phyloP scores from a whole-genome alignment of 192 early-diverging fungal genomes.

The Umbelopsis isabellina region DNA sequence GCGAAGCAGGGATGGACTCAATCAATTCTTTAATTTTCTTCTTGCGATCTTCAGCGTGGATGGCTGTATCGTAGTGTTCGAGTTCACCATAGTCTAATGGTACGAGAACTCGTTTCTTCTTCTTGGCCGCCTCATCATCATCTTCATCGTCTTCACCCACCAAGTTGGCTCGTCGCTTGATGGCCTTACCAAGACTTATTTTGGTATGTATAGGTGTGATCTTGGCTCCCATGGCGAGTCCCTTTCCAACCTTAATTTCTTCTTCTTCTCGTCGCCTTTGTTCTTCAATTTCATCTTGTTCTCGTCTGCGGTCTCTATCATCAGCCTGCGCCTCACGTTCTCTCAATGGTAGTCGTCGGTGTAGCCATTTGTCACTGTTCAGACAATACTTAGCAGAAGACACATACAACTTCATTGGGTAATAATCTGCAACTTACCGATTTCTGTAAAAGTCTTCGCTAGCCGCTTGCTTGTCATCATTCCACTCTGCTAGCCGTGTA shows the following conservation, averaged over 20 bases:
- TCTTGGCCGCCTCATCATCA: constrained; percentile 54
- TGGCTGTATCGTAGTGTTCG: constrained; percentile 43
- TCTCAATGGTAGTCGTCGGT: constrained; percentile 50
- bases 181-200: constrained; percentile 36
- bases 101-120: constrained; percentile 50
- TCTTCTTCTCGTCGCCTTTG: constrained; percentile 40
- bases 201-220: constrained; percentile 30
- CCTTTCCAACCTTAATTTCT: constrained; percentile 25
- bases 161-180: constrained; percentile 35
- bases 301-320: constrained; percentile 60
- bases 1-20: constrained; percentile 68
- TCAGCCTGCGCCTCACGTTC: constrained; percentile 74
- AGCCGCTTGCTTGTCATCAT: constrained; percentile 72
- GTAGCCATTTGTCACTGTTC: constrained; percentile 1
- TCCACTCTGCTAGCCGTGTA: constrained; percentile 60
- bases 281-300: constrained; percentile 51
- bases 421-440: constrained; percentile 49
- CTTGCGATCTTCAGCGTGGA: constrained; percentile 69
- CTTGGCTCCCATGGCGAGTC: constrained; percentile 31
- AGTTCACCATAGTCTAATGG: constrained; percentile 56
- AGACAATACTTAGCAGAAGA: background rate
- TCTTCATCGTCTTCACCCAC: constrained; percentile 50
- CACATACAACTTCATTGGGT: background rate
- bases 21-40: constrained; percentile 69
- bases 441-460: constrained; percentile 80